Base-by-base conservation (phyloP, 1,284 basidiomycete genomes). In the Naganishia cerealis region DNA sequence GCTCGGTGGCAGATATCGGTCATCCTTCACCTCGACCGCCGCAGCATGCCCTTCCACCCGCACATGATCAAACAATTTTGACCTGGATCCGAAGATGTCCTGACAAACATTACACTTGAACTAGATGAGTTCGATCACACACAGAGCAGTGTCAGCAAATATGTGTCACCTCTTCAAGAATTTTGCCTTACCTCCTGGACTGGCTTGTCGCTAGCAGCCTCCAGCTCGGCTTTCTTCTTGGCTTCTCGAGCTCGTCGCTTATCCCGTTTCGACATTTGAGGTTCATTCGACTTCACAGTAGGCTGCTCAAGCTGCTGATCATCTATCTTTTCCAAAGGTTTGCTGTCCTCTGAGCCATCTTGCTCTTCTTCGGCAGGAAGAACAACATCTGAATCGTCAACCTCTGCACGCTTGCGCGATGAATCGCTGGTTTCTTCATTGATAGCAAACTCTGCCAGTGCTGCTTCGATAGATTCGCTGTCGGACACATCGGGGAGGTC, bases 191-290 rank as follows among this genome's bases (percentile, higher is more conserved):
- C 68, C 42, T 57, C 55, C 16, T 36, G 43, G 7, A 36, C 8
- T 57, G 66, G 58, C 57, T 48, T 66, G 54, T 68, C 40, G 61
- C 53, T 63, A 13, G 71, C 73, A 8, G 72, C 73, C 50, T 76
- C 74, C 48, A 80, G 82, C 71, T 85, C 79, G 1, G 78, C 85
- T 67, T 87, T 87, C 81, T 91, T 94, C 72, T 86, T 88, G 7
- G 87, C 88, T 77, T 94, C 90, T 61, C 87, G 84, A 7, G 88
- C 87, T 65, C 88, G 85, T 56, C 93, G 83, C 78, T 89, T 92
- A 39, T 94, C 92, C 63, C 86, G 86, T 79, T 95, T 96, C 2
- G 90, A 88, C 46, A 86, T 77, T 73, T 85, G 83, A 39, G 72
- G 77, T 40, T 76, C 76, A 16, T 68, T 71, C 33, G 69, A 55